A percentile compares a stretch with the other conserved stretches of the same genome.
Evolutionary conservation across 176 grass and related monocot species (phyloP).

Genomic region (Tuctoria greenei): DNA sequence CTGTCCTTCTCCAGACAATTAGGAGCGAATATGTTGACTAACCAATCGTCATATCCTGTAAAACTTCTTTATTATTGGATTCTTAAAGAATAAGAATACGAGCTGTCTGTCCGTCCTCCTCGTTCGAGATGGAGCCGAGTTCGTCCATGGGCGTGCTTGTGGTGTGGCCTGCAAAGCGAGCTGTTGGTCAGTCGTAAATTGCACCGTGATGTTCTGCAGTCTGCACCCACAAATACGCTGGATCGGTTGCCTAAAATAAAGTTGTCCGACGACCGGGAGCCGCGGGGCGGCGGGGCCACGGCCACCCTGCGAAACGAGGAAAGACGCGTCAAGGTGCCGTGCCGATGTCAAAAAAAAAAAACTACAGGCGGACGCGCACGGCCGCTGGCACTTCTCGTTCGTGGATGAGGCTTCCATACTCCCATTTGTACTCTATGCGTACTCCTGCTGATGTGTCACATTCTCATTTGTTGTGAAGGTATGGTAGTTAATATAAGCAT

Average conservation of each 20-base stretch:
- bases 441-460: too few relatives aligned
- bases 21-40: neutral
- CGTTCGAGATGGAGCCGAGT: slow-evolving; percentile 8
- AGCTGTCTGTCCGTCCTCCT: slow-evolving; percentile 18
- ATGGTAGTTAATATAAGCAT: too few relatives aligned
- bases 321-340: slow-evolving; percentile 6
- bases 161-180: neutral
- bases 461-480: too few relatives aligned
- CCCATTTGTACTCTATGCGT: too few relatives aligned
- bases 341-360: too few relatives aligned
- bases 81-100: neutral
- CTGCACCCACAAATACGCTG: neutral
- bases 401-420: too few relatives aligned
- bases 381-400: neutral
- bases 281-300: neutral
- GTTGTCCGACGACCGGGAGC: neutral
- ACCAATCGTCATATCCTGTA: neutral
- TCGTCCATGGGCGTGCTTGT: neutral
- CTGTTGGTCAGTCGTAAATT: neutral
- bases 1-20: neutral
- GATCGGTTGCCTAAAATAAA: too few relatives aligned
- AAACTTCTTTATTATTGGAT: too few relatives aligned
- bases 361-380: neutral
- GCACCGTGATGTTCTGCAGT: neutral
- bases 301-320: neutral